A percentile compares a stretch with the other conserved stretches of the same genome.
These are phyloP conservation scores for Rutstroemia sp. DNA, from an alignment of 2,329 filamentous ascomycete genomes.

Conservation along the genomic window DNA sequence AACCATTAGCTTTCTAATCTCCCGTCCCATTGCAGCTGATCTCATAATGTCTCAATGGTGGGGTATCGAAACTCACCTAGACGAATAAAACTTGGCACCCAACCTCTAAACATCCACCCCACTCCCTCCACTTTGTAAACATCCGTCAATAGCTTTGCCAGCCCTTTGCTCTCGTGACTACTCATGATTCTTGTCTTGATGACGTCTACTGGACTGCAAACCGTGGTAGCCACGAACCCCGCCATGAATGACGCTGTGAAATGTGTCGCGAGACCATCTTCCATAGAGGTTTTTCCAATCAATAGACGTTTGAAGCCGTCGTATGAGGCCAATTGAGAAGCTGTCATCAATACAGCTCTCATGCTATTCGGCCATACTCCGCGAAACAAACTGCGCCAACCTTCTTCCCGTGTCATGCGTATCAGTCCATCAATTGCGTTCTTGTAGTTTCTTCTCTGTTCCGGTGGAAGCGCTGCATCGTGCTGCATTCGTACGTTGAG, in stretches of 20 bases:
- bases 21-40: not conserved
- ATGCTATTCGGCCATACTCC: constrained; percentile 79
- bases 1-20: not conserved
- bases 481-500: constrained; percentile 99
- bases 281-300: constrained; percentile 55
- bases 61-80: constrained; percentile 27
- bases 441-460: constrained; percentile 77
- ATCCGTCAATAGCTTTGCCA: constrained; percentile 54
- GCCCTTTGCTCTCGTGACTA: constrained; percentile 44
- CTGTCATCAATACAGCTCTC: constrained; percentile 81
- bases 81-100: constrained; percentile 69
- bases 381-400: constrained; percentile 67
- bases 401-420: constrained; percentile 83
- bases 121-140: constrained; percentile 66
- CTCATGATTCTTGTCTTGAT: constrained; percentile 88
- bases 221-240: constrained; percentile 75
- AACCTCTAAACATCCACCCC: constrained; percentile 82
- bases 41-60: not conserved
- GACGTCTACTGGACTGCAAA: constrained; percentile 80
- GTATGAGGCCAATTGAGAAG: constrained; percentile 75
- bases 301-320: constrained; percentile 72
- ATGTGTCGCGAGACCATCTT: constrained; percentile 67
- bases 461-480: constrained; percentile 66
- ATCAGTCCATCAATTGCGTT: constrained; percentile 81
- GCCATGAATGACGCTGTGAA: constrained; percentile 72